A percentile compares a stretch with the other conserved stretches of the same genome.
These are phyloP conservation scores for Vitis labrusca DNA, from an alignment of 164 flowering plant genomes.

Conservation along the genomic window DNA sequence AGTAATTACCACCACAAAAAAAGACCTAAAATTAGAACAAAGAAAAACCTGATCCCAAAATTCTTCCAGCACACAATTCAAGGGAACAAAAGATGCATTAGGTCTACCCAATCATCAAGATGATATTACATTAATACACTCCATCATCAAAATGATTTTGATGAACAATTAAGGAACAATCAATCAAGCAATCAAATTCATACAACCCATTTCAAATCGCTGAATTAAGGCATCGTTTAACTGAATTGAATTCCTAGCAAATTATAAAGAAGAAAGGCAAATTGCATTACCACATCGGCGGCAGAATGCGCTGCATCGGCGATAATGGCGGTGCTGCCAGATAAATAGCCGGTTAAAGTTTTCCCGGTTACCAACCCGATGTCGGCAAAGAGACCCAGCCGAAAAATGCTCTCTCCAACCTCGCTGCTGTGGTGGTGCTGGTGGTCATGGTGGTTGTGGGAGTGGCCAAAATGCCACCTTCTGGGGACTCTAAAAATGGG, in stretches of 20 bases:
- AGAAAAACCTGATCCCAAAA: not conserved
- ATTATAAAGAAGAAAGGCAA: not conserved
- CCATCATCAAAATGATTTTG: not conserved
- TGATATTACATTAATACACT: not conserved
- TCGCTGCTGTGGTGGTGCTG: slow-evolving; percentile 18
- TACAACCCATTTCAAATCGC: too few relatives aligned
- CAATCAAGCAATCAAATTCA: too few relatives aligned
- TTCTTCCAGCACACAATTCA: not conserved
- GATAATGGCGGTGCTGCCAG: slow-evolving; percentile 91
- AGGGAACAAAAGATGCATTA: not conserved
- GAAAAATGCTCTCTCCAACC: slow-evolving; percentile 65
- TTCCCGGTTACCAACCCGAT: slow-evolving; percentile 68
- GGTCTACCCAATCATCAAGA: not conserved
- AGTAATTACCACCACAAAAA: not conserved
- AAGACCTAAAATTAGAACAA: not conserved
- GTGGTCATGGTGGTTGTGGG: slow-evolving; percentile 28
- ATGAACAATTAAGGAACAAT: too few relatives aligned
- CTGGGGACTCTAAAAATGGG: slow-evolving; percentile 33
- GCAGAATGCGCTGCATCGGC: slow-evolving; percentile 96
- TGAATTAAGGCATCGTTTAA: too few relatives aligned
- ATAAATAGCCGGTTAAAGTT: slow-evolving; percentile 72
- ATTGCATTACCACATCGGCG: slow-evolving; percentile 73
- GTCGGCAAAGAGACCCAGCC: slow-evolving; percentile 81
- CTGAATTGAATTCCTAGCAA: not conserved
- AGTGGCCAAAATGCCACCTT: slow-evolving; percentile 76